Conservation (phyloP, 1,139 yeast genomes). For the Hemisphaericaspora xylofermentans region DNA sequence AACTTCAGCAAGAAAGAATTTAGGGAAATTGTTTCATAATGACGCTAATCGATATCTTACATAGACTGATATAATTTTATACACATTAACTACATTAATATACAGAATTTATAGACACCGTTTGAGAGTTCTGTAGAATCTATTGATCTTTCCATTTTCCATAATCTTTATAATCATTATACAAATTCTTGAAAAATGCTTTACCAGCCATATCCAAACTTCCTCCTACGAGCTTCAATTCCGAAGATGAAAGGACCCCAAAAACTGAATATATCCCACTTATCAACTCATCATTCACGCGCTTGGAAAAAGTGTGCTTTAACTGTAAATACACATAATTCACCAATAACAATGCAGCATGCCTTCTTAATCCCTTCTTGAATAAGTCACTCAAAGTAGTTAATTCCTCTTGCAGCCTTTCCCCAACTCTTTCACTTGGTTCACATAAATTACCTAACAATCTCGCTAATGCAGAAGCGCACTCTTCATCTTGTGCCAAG, state of each 20-base stretch:
- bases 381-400: conserved; percentile 57
- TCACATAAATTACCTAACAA: conserved; percentile 71
- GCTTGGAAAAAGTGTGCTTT: conserved; percentile 45
- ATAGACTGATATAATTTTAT: conserved; percentile 5
- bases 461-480: conserved; percentile 55
- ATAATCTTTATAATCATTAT: conserved; percentile 67
- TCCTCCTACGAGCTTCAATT: conserved; percentile 62
- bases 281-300: conserved; percentile 50
- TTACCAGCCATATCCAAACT: conserved; percentile 73
- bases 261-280: conserved; percentile 64
- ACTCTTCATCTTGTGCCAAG: conserved; percentile 13
- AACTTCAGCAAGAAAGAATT: conserved; percentile 20
- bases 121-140: background rate
- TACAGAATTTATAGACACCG: conserved; percentile 8
- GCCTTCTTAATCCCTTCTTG: conserved; percentile 60
- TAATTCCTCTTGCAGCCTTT: conserved; percentile 27
- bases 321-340: conserved; percentile 55
- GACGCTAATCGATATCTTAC: conserved; percentile 26
- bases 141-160: conserved; percentile 81
- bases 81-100: conserved; percentile 9
- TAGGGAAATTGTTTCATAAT: conserved; percentile 33
- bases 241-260: conserved; percentile 67
- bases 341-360: conserved; percentile 60
- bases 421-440: conserved; percentile 38
- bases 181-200: conserved; percentile 63